Base-by-base conservation (phyloP, 2,329 filamentous ascomycete genomes). In the Sordariomycetes sp. region DNA sequence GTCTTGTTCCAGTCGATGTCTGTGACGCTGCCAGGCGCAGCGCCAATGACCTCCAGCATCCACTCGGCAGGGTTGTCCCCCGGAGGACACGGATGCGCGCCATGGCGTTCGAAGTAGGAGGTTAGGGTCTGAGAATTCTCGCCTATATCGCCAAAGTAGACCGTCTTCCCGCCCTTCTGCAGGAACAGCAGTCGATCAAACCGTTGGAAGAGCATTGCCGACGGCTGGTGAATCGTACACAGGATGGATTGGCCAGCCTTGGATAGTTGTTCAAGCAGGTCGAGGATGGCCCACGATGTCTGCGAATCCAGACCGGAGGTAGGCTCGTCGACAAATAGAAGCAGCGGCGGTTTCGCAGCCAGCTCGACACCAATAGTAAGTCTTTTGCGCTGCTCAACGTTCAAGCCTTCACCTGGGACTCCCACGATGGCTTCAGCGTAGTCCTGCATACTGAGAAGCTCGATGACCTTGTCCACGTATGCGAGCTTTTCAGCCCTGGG, bases 391-490 rank as follows among this genome's bases (percentile, higher is more conserved):
- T 76, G 72, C 58, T 76, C 72, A 0, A 71, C 68, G 59, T 81
- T 68, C 1, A 68, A 59, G 39, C 67, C 67, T 72, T 86, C 82
- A 55, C 85, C 85, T 6, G 82, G 77, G 34, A 85, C 80, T 71
- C 84, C 84, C 51, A 87, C 81, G 25, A 88, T 74, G 6, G 85
- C 85, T 65, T 87, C 85, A 0, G 84, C 84, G 61, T 86, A 87
- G 36, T 17, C 12, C 36, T 39, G 79, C 89, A 96, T 95, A 53
- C 94, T 90, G 28, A 96, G 76, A 24, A 96, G 80, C 71, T 87
- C 89, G 67, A 97, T 95, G 10, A 96, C 88, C 66, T 95, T 87
- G 53, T 94, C 85, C 22, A 95, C 90, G 62, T 96, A 96, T 3
- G 82, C 86, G 6, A 92, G 71, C 74, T 96, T 96, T 67, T 96